A percentile compares a stretch with the other conserved stretches of the same genome.
phyloP scores from a whole-genome alignment of 495 filamentous ascomycete species.

The Hypoxylon lienhwacheense region DNA sequence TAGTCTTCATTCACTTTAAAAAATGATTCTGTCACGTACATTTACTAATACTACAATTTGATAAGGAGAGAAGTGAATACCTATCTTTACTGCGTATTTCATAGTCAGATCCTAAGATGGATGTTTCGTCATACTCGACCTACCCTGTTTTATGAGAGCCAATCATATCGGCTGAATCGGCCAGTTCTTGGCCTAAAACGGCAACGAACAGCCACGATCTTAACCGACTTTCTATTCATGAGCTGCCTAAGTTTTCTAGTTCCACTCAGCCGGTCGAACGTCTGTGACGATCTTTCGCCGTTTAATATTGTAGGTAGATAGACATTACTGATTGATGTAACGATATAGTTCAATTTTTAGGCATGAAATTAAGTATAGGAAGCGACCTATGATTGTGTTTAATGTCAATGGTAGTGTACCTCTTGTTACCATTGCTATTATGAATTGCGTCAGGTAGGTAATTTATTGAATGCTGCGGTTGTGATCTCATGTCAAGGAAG shows the following conservation, averaged over 20 bases:
- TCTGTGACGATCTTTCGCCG: background rate
- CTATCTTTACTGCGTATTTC: background rate
- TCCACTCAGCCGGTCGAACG: background rate
- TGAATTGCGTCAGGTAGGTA: slow-evolving; percentile 4
- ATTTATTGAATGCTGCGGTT: slow-evolving; percentile 8
- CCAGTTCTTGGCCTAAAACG: slow-evolving; percentile 18
- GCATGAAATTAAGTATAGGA: slow-evolving; percentile 33
- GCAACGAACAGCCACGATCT: slow-evolving; percentile 24
- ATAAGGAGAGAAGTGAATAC: too few relatives aligned
- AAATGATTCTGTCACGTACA: too few relatives aligned
- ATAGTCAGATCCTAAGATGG: slow-evolving; percentile 7
- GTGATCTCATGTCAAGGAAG: slow-evolving; percentile 36
- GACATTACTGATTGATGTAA: slow-evolving; percentile 24
- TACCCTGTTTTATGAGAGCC: slow-evolving; percentile 13
- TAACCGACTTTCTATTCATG: slow-evolving; percentile 12
- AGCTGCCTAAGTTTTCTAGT: slow-evolving; percentile 23
- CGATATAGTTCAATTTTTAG: slow-evolving; percentile 12
- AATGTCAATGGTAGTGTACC: slow-evolving; percentile 1
- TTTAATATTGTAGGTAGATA: too few relatives aligned
- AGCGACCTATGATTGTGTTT: slow-evolving; percentile 10
- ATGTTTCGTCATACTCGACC: slow-evolving; percentile 30
- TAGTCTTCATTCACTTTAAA: too few relatives aligned
- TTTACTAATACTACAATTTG: too few relatives aligned
- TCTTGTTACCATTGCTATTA: background rate
- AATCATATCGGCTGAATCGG: slow-evolving; percentile 18